A percentile compares a stretch with the other conserved stretches of the same genome.
phyloP scores from a whole-genome alignment of 176 grass and related monocot genomes.

The Avena atlantica region DNA sequence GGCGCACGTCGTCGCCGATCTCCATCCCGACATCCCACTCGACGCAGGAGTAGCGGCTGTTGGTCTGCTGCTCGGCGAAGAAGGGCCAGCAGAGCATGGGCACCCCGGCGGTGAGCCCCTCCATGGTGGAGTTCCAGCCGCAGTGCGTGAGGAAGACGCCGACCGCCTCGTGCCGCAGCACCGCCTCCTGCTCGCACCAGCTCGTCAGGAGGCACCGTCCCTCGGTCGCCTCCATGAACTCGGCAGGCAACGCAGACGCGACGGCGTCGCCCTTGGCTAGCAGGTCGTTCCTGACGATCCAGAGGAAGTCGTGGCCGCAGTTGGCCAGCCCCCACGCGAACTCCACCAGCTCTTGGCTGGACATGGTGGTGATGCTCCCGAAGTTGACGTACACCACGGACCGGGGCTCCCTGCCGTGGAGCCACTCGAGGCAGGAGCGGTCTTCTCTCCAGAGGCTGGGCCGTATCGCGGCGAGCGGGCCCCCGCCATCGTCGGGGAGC shows the following conservation, averaged over 20 bases:
- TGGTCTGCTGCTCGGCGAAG: conserved; percentile 45
- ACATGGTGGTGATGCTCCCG: conserved; percentile 44
- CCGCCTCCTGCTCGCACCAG: conserved; percentile 33
- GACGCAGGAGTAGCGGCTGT: neutral
- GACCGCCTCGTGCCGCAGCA: conserved; percentile 2
- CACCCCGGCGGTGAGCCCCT: conserved; percentile 40
- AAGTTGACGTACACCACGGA: conserved; percentile 57
- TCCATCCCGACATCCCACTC: conserved; percentile 45
- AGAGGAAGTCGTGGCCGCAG: conserved; percentile 63
- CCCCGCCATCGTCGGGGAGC: too few relatives aligned
- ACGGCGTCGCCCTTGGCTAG: neutral
- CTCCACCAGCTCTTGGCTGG: conserved; percentile 40
- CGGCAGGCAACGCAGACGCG: neutral
- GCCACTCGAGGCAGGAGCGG: conserved; percentile 1
- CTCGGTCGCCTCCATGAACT: neutral
- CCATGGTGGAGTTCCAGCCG: conserved; percentile 46
- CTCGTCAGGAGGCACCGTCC: neutral
- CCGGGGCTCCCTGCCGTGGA: conserved; percentile 23
- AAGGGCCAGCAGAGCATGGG: conserved; percentile 46
- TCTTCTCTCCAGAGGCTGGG: too few relatives aligned
- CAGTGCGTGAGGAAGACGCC: conserved; percentile 41
- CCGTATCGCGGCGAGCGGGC: too few relatives aligned
- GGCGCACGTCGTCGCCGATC: conserved; percentile 2
- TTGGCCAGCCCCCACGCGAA: conserved; percentile 79
- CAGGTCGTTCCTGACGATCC: conserved; percentile 40